phyloP scores from a whole-genome alignment of 495 filamentous ascomycete genomes.

The Bacidia gigantensis region DNA sequence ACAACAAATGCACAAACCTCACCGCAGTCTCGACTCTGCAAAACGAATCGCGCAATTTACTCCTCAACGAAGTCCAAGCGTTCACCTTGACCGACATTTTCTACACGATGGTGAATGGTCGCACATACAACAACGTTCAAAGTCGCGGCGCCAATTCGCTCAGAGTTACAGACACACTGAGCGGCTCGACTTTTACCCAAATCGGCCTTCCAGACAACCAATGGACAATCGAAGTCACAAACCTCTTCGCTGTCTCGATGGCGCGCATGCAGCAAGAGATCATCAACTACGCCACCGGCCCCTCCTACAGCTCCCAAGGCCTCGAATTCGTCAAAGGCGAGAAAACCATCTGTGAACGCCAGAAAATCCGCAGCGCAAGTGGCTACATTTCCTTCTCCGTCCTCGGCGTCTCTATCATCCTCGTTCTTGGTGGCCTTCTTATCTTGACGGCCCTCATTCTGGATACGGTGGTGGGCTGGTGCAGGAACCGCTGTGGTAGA shows the following conservation, averaged over 20 bases:
- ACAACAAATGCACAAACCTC: conserved; percentile 11
- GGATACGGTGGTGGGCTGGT: conserved; percentile 5
- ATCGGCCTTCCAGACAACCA: conserved; percentile 21
- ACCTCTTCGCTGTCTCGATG: conserved; percentile 19
- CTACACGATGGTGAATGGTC: conserved; percentile 18
- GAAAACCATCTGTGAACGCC: conserved; percentile 12
- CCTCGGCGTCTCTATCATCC: conserved; percentile 17
- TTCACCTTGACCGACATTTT: conserved; percentile 31
- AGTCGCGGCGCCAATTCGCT: conserved; percentile 22
- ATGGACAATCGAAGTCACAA: conserved; percentile 23
- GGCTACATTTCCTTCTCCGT: conserved; percentile 17
- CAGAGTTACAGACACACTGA: conserved; percentile 14
- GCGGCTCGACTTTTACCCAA: conserved; percentile 7
- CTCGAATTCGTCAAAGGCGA: not conserved
- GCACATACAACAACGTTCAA: conserved; percentile 23
- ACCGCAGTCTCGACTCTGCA: not conserved
- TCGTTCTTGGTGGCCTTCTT: conserved; percentile 17
- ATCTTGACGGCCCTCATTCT: conserved; percentile 17
- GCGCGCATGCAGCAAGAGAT: conserved; percentile 19
- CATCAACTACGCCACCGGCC: conserved; percentile 19
- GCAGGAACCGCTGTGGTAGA: conserved; percentile 8
- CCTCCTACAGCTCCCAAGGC: conserved; percentile 3
- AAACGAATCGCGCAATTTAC: conserved; percentile 29
- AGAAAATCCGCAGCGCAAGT: conserved; percentile 7
- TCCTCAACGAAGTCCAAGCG: conserved; percentile 33